A percentile compares a stretch with the other conserved stretches of the same genome.
Conservation (phyloP, 306 rosid genomes). For the Urtica urens region DNA sequence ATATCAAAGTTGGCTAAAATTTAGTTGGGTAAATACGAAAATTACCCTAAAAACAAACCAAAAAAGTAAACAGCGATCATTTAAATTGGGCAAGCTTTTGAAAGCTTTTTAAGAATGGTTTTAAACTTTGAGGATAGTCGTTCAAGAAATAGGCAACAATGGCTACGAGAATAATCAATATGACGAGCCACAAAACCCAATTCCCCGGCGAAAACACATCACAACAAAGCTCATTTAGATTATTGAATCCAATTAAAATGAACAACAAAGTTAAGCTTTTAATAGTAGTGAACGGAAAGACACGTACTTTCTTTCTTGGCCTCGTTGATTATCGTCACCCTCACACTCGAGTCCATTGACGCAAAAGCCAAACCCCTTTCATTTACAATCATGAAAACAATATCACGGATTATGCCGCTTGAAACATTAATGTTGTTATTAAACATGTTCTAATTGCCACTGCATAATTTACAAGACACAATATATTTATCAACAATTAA, state of each 20-base stretch:
- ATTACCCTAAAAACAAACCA: too few species aligned
- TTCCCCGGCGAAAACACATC: too few species aligned
- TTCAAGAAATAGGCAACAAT: slow-evolving; percentile 45
- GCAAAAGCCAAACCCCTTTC: slow-evolving; percentile 82
- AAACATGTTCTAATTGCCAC: too few species aligned
- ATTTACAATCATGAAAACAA: slow-evolving; percentile 17
- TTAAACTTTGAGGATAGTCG: slow-evolving; percentile 10
- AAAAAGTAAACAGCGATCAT: too few species aligned
- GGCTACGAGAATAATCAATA: slow-evolving; percentile 54
- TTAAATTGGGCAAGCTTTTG: slow-evolving; percentile 3
- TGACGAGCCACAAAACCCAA: slow-evolving; percentile 50
- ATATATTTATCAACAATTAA: too few species aligned
- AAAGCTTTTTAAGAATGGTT: background rate
- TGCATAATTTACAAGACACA: too few species aligned
- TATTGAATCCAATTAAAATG: slow-evolving; percentile 12
- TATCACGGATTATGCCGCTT: slow-evolving; percentile 5
- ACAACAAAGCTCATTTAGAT: too few species aligned
- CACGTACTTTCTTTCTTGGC: slow-evolving; percentile 56
- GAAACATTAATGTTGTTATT: too few species aligned
- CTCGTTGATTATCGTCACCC: slow-evolving; percentile 55
- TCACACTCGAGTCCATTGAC: slow-evolving; percentile 78
- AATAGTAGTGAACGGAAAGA: too few species aligned
- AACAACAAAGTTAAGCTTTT: too few species aligned
- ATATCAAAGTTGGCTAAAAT: too few species aligned
- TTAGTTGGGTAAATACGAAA: too few species aligned